phyloP scores from a whole-genome alignment of 495 filamentous ascomycete genomes.

The Tuber magnatum region DNA sequence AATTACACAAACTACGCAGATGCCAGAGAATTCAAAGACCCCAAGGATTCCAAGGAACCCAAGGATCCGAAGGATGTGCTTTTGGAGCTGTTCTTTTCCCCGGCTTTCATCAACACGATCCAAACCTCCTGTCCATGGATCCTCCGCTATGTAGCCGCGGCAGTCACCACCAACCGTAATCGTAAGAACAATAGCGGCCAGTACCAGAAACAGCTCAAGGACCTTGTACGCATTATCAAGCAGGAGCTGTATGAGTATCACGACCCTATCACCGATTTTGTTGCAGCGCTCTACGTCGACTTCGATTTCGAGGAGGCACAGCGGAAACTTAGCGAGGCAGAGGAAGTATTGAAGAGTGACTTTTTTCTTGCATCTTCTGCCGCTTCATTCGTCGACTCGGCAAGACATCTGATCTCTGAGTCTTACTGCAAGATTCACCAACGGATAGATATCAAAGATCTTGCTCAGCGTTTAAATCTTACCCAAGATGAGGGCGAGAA shows the following conservation, averaged over 20 bases:
- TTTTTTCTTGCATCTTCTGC: constrained; percentile 86
- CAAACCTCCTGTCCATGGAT: constrained; percentile 97
- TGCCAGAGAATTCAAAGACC: constrained; percentile 49
- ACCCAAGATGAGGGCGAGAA: constrained; percentile 94
- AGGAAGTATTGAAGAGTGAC: constrained; percentile 83
- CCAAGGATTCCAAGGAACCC: not conserved
- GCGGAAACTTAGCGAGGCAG: constrained; percentile 79
- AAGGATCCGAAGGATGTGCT: constrained; percentile 54
- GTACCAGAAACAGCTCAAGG: constrained; percentile 97
- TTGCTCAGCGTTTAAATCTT: constrained; percentile 80
- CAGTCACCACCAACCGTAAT: constrained; percentile 90
- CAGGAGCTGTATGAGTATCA: constrained; percentile 96
- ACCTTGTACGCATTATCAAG: constrained; percentile 84
- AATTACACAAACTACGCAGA: constrained; percentile 84
- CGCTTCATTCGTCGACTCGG: constrained; percentile 87
- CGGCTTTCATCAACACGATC: constrained; percentile 96
- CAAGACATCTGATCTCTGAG: constrained; percentile 92
- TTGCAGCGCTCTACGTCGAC: constrained; percentile 92
- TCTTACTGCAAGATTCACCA: constrained; percentile 99
- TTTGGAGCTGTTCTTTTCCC: constrained; percentile 93
- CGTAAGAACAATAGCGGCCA: constrained; percentile 70
- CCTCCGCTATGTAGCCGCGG: constrained; percentile 84
- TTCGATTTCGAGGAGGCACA: constrained; percentile 99
- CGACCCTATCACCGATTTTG: constrained; percentile 91
- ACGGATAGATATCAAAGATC: constrained; percentile 93